phyloP scores from a whole-genome alignment of 2,329 filamentous ascomycete species.

The Claviceps fusiformis region DNA sequence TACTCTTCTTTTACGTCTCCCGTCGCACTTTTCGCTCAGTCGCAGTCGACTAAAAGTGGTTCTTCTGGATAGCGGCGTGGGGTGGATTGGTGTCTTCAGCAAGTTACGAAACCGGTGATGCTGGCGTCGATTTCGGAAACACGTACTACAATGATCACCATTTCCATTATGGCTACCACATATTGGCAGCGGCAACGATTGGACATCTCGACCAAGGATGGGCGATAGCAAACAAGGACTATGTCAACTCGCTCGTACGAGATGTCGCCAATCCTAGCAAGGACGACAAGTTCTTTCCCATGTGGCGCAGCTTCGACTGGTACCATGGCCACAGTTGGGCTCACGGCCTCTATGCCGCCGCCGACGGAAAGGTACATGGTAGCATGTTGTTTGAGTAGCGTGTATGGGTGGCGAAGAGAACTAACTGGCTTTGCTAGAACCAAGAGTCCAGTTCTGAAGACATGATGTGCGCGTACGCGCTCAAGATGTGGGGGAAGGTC shows the following conservation, averaged over 20 bases:
- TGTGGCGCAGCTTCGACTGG: constrained; percentile 81
- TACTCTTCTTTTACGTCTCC: no score
- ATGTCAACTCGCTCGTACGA: constrained; percentile 71
- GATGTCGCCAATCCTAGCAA: constrained; percentile 66
- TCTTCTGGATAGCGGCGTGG: constrained; percentile 42
- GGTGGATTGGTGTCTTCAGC: constrained; percentile 68
- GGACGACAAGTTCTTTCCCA: constrained; percentile 63
- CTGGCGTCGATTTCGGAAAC: constrained; percentile 76
- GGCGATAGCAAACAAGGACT: constrained; percentile 60
- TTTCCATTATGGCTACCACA: constrained; percentile 77
- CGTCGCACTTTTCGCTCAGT: neutral
- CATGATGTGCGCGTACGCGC: constrained; percentile 68
- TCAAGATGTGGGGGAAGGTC: constrained; percentile 88
- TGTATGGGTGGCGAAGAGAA: neutral
- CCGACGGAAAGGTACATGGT: constrained; percentile 51
- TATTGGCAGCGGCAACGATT: constrained; percentile 74
- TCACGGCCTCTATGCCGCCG: constrained; percentile 56
- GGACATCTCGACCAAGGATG: constrained; percentile 64
- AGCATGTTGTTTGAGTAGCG: neutral
- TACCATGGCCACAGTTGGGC: constrained; percentile 93
- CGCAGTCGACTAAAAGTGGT: neutral
- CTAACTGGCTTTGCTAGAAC: constrained; percentile 26
- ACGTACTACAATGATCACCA: constrained; percentile 68
- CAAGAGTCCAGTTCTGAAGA: constrained; percentile 88
- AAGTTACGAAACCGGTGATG: constrained; percentile 54